Evolutionary conservation across 306 rosid species (phyloP), one percentile per base, ranked within the genome.

Genomic region (Hylodesmum podocarpum): DNA sequence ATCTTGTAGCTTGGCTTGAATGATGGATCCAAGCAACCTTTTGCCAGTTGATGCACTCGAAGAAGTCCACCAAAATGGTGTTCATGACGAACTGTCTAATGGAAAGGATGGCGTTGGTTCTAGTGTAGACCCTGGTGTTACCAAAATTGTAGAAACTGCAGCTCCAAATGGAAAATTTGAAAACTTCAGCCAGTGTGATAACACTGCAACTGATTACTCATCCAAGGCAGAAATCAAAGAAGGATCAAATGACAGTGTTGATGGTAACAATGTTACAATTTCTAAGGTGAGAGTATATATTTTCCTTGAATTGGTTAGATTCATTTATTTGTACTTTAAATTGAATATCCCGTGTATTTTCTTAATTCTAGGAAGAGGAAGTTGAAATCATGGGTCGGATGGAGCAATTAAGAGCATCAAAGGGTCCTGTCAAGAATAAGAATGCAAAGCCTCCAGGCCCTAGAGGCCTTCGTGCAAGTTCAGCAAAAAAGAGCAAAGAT

Each of bases 21-120:
- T 66, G 80, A 93, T 96, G 98, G 98, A 91, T 87, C 81, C 86
- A 1, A 86, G 51, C 70, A 77, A 72, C 75, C 77, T 71, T 68
- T 82, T 82, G 18, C 76, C 81, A 50, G 80, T 49, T 37, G 86
- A 87, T 76, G 88, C 86, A 82, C 84, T 87, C 43, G 82, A 82
- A 82, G 79, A 46, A 63, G 82, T 81, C 55, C 81, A 81, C 73
- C 94, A 84, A 75, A 96, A 92, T 84, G 96, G 90, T 77, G 85
- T 62, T 66, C 82, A 63, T 12, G 88, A 61, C 44, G 81, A 84
- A 66, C 75, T 46, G 28, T 72, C 78, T 40, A 29, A 69, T 55
- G 78, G 69, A 63, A 83, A 73, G 51, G 85, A 78, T 83, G 75
- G 70, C 53, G 79, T 79, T 78, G 75, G 61, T 68, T 41, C 80